Evolutionary conservation across 768 basidiomycete species (phyloP), one percentile per base, ranked within the genome.

Genomic region (Collybia mongolica): DNA sequence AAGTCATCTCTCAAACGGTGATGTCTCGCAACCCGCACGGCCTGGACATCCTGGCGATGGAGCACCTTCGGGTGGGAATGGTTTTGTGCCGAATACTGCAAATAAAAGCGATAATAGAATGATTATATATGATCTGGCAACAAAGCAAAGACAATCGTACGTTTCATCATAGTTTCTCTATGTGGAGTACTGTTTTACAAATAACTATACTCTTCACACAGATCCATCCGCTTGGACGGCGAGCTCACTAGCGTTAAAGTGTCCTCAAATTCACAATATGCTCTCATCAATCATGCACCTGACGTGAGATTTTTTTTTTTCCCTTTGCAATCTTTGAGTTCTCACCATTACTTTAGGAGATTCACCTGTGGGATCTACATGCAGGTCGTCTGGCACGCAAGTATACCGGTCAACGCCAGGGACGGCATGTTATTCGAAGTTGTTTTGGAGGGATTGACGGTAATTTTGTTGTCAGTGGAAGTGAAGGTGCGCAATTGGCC

Each of bases 371-470:
- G 86, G 86, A 93, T 63, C 76, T 98, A 46, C 73, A 80, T 22
- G 76, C 82, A 22, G 81, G 81, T 20, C 81, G 81, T 45, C 73
- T 90, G 50, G 77, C 86, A 20, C 85, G 88, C 53, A 93, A 85
- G 68, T 96, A 88, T 63, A 82, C 82, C 3, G 97, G 94, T 6
- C 95, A 97, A 54, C 80, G 78, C 24, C 93, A 96, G 65, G 82
- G 83, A 2, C 77, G 80, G 23, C 90, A 93, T 66, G 84, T 97
- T 54, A 90, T 98, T 53, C 83, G 92, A 51, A 92, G 90, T 65
- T 95, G 92, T 63, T 98, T 98, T 67, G 97, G 95, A 23, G 95
- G 96, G 23, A 73, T 86, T 46, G 84, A 90, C 60, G 88, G 86
- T 46, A 91, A 88, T 62, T 94, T 95, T 63, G 80, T 99, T 45